Base-by-base conservation (phyloP, 2,329 filamentous ascomycete genomes). In the Penicillium polonicum region DNA sequence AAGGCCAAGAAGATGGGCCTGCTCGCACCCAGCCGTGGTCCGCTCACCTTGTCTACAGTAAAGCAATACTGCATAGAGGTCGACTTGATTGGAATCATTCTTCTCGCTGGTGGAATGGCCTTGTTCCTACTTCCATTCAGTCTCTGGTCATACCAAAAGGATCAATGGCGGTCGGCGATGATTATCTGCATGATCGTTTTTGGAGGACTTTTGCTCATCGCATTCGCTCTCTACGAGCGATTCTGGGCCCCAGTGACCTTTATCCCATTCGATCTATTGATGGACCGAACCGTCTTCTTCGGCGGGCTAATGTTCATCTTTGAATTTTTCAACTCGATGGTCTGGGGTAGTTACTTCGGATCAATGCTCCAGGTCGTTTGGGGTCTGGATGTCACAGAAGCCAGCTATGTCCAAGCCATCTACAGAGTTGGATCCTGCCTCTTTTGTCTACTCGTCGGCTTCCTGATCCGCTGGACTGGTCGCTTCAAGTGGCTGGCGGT, bases 21-120 rank as follows among this genome's bases (percentile, higher is more conserved):
- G 2, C 74, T 84, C 13, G 65, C 74, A 72, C 65, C 71, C 5
- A 65, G 73, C 4, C 78, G 76, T 61, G 77, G 77, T 4, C 77
- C 85, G 21, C 82, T 77, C 1, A 23, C 73, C 1, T 25, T 70
- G 5, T 75, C 85, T 64, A 81, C 78, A 1, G 49, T 85, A 27
- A 68, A 73, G 42, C 74, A 83, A 67, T 88, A 88, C 70, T 68
- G 78, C 23, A 74, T 82, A 35, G 82, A 89, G 61, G 86, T 89
- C 57, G 87, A 90, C 67, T 64, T 65, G n/a, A 53, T 70, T 31
- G 71, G 71, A 8, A 60, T 70, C 23, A 59, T 71, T n/a, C 61
- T 74, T 8, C 57, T 71, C 33, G 61, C 67, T 5, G 66, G 66
- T 4, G 69, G 59, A 9, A 67, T 72, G 42, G 53, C 64, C 29